phyloP scores from a whole-genome alignment of 257 asterid species.

The Solanum phureja region DNA sequence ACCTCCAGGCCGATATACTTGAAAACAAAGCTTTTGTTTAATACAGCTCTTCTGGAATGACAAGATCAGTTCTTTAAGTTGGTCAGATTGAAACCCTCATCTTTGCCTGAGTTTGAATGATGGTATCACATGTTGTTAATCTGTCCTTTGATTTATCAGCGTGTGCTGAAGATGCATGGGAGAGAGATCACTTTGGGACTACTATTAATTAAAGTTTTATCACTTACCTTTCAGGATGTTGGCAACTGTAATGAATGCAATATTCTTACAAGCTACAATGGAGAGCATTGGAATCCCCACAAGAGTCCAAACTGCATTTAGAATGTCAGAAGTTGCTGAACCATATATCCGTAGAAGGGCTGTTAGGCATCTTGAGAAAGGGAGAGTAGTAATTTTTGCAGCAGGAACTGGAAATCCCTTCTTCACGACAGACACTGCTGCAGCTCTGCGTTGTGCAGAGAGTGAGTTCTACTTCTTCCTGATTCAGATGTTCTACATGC shows the following conservation, averaged over 20 bases:
- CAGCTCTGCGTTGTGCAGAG: constrained; percentile 94
- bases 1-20: neutral
- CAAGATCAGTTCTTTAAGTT: neutral
- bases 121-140: neutral
- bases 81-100: neutral
- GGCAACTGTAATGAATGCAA: constrained; percentile 99
- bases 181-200: neutral
- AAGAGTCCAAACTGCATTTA: constrained; percentile 96
- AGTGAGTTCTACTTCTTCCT: constrained; percentile 39
- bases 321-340: constrained; percentile 98
- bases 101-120: neutral
- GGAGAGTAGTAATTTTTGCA: constrained; percentile 93
- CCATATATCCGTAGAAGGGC: constrained; percentile 96
- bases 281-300: constrained; percentile 97
- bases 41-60: neutral
- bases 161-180: neutral
- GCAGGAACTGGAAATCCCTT: constrained; percentile 99
- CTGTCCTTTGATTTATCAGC: neutral
- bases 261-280: constrained; percentile 93
- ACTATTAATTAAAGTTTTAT: neutral
- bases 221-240: constrained; percentile 58
- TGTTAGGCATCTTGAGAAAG: constrained; percentile 92
- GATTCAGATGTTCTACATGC: neutral
- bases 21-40: neutral
- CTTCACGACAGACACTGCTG: constrained; percentile 99